Conservation (phyloP, 2,329 filamentous ascomycete species). For the Pseudogymnoascus sp. region DNA sequence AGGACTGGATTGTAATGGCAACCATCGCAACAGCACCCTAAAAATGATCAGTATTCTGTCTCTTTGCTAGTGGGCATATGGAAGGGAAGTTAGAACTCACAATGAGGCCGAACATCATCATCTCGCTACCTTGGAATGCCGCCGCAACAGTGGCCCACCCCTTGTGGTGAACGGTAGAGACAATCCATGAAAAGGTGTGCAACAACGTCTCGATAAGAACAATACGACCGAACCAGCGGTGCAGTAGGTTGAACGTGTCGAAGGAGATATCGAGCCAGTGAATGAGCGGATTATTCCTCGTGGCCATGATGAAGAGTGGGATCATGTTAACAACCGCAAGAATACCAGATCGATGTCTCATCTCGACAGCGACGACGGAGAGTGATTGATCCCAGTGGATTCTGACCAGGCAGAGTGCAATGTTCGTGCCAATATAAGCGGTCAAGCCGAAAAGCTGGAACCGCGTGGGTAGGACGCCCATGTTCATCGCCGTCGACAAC, state of each 20-base stretch:
- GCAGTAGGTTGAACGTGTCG: conserved; percentile 74
- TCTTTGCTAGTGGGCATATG: conserved; percentile 13
- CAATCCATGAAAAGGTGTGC: conserved; percentile 57
- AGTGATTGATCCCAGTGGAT: conserved; percentile 51
- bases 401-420: conserved; percentile 66
- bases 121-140: conserved; percentile 32
- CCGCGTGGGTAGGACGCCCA: conserved; percentile 72
- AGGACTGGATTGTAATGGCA: conserved; percentile 59
- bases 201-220: conserved; percentile 61
- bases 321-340: conserved; percentile 71
- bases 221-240: conserved; percentile 74
- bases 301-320: conserved; percentile 66
- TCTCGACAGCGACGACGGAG: conserved; percentile 38
- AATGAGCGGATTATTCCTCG: conserved; percentile 73
- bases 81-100: conserved; percentile 37
- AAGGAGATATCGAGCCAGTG: conserved; percentile 65
- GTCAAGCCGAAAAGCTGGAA: conserved; percentile 65
- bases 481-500: conserved; percentile 58
- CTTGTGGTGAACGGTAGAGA: conserved; percentile 32
- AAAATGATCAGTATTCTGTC: background rate
- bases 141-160: conserved; percentile 43
- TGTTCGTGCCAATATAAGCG: conserved; percentile 63
- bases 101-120: conserved; percentile 53
- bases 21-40: conserved; percentile 54
- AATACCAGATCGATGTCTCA: conserved; percentile 63